Base-by-base conservation (phyloP, 208 protist species). In the Trypanosoma cruzi region DNA sequence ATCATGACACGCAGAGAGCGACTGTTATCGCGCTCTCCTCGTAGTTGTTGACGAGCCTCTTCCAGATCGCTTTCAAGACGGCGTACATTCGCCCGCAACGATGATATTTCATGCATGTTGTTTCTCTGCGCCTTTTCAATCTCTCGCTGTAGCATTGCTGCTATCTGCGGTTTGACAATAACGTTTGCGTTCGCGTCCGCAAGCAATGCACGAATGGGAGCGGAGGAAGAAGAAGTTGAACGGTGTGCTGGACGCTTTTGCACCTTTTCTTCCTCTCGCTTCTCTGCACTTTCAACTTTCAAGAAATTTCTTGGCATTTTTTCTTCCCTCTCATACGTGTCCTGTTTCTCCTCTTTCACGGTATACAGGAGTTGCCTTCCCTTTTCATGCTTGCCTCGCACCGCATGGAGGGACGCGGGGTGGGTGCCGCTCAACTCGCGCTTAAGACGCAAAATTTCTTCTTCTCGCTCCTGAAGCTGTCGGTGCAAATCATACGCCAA, bases 401-500 rank as follows among this genome's bases (percentile, higher is more conserved):
- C 40, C 13, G 24, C 28, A 8, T 31, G 14, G 10, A 50, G 31
- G 6, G 48, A 40, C 28, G 31, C 13, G 13, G 48, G 29, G 40
- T 26, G 52, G 32, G 46, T 8, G 28, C n/a, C n/a, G n/a, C 70
- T 73, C 65, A 83, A 53, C 42, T 85, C 72, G 11, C 77, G 71
- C 48, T 80, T 79, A 16, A 96, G 68, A 16, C 82, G 70, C 36
- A 69, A 64, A 54, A 96, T 69, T 66, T 96, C 87, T n/a, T 70
- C 64, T 31, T 96, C 88, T 69, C 88, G 92, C 14, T 72, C 73
- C 26, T 83, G 76, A 18, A 96, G 73, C 42, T 92, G 81, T 50
- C 74, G 75, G 60, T 94, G 90, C 44, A 94, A 69, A 54, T 90
- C 76, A 60, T 88, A 85, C 29, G 86, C 81, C 16, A 91, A 61